A percentile compares a stretch with the other conserved stretches of the same genome.
These are phyloP conservation scores for Penicillium corylophilum DNA, from an alignment of 2,329 filamentous ascomycete genomes.

Conservation along the genomic window DNA sequence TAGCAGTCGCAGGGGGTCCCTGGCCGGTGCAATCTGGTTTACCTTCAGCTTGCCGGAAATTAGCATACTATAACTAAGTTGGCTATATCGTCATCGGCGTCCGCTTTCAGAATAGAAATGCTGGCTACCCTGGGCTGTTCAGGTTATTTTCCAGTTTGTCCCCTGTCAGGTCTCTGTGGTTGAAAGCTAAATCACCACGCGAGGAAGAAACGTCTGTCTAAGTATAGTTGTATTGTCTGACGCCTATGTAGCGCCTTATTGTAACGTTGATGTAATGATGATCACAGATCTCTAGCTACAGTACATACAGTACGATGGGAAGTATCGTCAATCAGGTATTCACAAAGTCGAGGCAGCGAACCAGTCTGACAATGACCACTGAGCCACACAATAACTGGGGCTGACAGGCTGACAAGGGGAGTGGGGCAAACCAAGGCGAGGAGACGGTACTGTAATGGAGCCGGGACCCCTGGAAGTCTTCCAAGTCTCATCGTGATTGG, in stretches of 20 bases:
- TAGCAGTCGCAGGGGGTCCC: background rate
- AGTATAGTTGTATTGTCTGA: slow-evolving; percentile 10
- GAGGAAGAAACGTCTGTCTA: background rate
- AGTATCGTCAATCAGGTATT: background rate
- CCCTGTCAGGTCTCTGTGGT: background rate
- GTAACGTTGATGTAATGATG: slow-evolving; percentile 24
- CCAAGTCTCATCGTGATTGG: slow-evolving; percentile 12
- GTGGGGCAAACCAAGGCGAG: slow-evolving; percentile 13
- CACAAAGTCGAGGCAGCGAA: slow-evolving; percentile 7
- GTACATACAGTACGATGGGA: too few relatives aligned
- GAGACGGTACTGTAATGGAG: slow-evolving; percentile 5
- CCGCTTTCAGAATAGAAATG: background rate
- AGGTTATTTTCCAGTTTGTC: background rate
- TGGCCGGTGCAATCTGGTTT: background rate
- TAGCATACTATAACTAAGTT: background rate
- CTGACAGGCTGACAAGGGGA: slow-evolving; percentile 9
- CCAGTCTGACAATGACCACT: background rate
- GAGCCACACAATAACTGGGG: slow-evolving; percentile 15
- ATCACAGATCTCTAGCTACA: slow-evolving; percentile 1
- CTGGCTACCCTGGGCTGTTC: background rate
- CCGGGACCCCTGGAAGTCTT: background rate
- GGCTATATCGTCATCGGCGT: background rate
- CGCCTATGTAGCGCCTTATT: background rate
- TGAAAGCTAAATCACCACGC: background rate
- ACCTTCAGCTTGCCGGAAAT: background rate